Percentiles rank a stretch among this genome's conserved stretches.
Conservation (phyloP, 495 filamentous ascomycete species). For the Sphaerosporella brunnea region DNA sequence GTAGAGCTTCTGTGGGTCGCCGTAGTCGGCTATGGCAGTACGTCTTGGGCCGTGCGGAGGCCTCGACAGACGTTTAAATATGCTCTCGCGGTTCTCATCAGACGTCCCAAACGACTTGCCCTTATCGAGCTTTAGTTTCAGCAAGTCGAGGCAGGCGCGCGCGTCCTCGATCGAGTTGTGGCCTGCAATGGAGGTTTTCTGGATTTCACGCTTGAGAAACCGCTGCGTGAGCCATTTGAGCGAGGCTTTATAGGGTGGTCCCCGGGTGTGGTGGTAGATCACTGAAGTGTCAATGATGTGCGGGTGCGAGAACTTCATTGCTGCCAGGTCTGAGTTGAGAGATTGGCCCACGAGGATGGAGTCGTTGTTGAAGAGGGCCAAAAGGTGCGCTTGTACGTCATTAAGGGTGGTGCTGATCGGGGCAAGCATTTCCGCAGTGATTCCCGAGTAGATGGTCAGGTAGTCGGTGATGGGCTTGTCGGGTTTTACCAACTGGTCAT, state of each 20-base stretch:
- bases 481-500: constrained; percentile 88
- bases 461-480: constrained; percentile 72
- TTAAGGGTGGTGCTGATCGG: constrained; percentile 62
- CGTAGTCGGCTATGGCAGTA: constrained; percentile 79
- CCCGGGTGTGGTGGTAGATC: constrained; percentile 60
- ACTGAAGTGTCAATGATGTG: constrained; percentile 81
- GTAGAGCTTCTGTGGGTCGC: constrained; percentile 53
- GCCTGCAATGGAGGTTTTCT: constrained; percentile 48
- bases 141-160: constrained; percentile 70
- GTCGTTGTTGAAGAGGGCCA: constrained; percentile 46
- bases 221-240: constrained; percentile 70
- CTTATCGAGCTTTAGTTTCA: constrained; percentile 88
- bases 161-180: constrained; percentile 91
- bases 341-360: constrained; percentile 83
- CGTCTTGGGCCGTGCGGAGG: constrained; percentile 40
- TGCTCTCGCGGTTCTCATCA: constrained; percentile 57
- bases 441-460: constrained; percentile 73
- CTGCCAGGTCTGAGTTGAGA: constrained; percentile 71
- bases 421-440: constrained; percentile 65
- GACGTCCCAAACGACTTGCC: constrained; percentile 65
- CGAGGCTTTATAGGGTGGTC: constrained; percentile 52
- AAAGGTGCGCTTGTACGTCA: constrained; percentile 66
- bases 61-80: constrained; percentile 67
- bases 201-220: constrained; percentile 68
- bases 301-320: constrained; percentile 71